Base-by-base conservation (phyloP, 2,329 filamentous ascomycete genomes). In the Stromatinia cepivora region DNA sequence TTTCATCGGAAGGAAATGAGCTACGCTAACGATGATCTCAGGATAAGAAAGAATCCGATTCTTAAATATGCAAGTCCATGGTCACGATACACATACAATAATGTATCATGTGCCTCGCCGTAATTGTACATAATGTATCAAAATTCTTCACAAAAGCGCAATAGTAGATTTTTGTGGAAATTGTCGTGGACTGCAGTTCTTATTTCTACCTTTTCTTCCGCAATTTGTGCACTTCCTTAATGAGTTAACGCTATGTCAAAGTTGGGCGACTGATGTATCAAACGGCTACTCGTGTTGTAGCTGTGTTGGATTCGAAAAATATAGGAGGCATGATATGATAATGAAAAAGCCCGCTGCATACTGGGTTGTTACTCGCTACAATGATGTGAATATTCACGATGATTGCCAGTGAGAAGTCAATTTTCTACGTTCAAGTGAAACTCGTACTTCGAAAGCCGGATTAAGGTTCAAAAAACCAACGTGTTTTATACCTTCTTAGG, bases 41-140 rank as follows among this genome's bases (percentile, higher is more conserved):
- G 73, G 52, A 72, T 48, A 57, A 71, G 56, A 65, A 69, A 58
- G 68, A 71, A 57, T 64, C 46, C 31, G 34, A 68, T 42, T 63
- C 50, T 67, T 56, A 42, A 13, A 39, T 46, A 9, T 68, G n/a
- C 22, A 46, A 56, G 34, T 39, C 66, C n/a, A 59, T 64, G 34
- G 28, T 53, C 62, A 65, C 59, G 36, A n/a, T 11, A 68, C n/a
- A 52, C 48, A 57, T 36, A 52, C 54, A 36, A 48, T 65, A 48
- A 45, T 54, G 61, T 65, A 39, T 28, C 53, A 46, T 65, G 28
- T 56, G 42, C n/a, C 45, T 45, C n/a, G 50, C 48, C 53, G 36
- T 31, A 65, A 56, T 45, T 75, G 71, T 73, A 75, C 59, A 74
- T 71, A 72, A 66, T 65, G 59, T 57, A 69, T 65, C 42, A 45